phyloP scores from a whole-genome alignment of 345 rosid genomes.

The Salix caprea region DNA sequence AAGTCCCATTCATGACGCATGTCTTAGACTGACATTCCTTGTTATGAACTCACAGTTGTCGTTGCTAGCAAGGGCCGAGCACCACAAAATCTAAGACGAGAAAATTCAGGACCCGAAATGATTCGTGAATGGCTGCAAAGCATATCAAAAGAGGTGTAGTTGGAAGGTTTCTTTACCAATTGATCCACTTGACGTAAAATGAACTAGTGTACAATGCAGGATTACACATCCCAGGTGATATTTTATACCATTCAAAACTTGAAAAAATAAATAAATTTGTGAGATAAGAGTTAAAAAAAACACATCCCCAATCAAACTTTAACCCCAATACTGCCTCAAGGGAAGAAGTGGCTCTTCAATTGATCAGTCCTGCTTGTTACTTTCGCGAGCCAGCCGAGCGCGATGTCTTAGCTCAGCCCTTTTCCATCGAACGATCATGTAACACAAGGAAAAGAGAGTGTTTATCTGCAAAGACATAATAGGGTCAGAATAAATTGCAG shows the following conservation, averaged over 20 bases:
- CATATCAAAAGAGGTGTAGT: background rate
- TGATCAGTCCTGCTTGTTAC: conserved; percentile 64
- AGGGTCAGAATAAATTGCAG: background rate
- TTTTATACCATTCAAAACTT: background rate
- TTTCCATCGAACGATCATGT: conserved; percentile 84
- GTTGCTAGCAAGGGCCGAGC: background rate
- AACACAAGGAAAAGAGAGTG: conserved; percentile 73
- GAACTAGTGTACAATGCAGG: background rate
- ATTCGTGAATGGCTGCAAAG: background rate
- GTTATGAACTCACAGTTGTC: background rate
- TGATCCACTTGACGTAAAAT: background rate
- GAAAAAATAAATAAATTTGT: too few relatives aligned
- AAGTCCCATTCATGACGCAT: background rate
- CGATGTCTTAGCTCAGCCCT: conserved; percentile 93
- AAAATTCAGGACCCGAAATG: background rate
- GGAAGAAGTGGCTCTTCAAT: background rate
- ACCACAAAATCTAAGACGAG: background rate
- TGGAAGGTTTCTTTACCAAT: background rate
- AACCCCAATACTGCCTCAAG: background rate
- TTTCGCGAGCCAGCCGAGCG: conserved; percentile 54
- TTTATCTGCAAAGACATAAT: conserved; percentile 53
- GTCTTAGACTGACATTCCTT: background rate
- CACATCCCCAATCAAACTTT: background rate
- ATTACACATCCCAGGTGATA: background rate
- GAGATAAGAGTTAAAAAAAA: background rate